Evolutionary conservation across 495 filamentous ascomycete species (phyloP).

Genomic region (Neurospora tetrasperma): DNA sequence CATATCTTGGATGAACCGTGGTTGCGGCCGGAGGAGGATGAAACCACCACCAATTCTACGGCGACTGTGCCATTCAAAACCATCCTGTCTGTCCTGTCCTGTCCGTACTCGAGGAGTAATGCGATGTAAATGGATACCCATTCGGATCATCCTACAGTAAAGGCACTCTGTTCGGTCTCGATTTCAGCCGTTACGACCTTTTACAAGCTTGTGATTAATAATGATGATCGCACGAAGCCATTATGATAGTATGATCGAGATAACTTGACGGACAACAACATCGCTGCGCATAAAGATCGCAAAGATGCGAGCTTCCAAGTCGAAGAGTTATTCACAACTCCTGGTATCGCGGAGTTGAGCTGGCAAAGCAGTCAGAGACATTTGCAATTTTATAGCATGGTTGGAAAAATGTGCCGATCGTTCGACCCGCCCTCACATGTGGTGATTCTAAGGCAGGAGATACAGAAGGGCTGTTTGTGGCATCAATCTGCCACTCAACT

Average conservation of each 20-base stretch:
- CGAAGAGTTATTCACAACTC: not conserved
- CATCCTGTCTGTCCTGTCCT: not conserved
- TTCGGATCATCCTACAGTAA: not conserved
- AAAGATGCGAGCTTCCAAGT: not conserved
- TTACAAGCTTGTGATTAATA: not conserved
- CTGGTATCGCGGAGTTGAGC: not conserved
- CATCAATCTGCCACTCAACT: slow-evolving; percentile 59
- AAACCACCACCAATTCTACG: not conserved
- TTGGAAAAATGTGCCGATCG: slow-evolving; percentile 35
- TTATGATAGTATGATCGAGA: not conserved
- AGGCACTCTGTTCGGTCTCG: not conserved
- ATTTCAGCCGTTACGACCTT: not conserved
- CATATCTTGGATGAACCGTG: not conserved
- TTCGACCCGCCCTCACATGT: slow-evolving; percentile 77
- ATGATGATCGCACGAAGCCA: not conserved
- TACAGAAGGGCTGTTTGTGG: slow-evolving; percentile 60
- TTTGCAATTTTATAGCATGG: not conserved
- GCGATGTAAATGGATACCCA: not conserved
- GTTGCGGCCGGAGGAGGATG: not conserved
- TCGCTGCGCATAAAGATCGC: not conserved
- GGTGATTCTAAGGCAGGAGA: slow-evolving; percentile 83
- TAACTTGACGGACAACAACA: not conserved
- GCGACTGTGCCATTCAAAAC: not conserved
- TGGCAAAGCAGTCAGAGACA: not conserved
- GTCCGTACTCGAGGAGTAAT: not conserved